phyloP scores from a whole-genome alignment of 257 asterid genomes.

The Solanum bukasovii region DNA sequence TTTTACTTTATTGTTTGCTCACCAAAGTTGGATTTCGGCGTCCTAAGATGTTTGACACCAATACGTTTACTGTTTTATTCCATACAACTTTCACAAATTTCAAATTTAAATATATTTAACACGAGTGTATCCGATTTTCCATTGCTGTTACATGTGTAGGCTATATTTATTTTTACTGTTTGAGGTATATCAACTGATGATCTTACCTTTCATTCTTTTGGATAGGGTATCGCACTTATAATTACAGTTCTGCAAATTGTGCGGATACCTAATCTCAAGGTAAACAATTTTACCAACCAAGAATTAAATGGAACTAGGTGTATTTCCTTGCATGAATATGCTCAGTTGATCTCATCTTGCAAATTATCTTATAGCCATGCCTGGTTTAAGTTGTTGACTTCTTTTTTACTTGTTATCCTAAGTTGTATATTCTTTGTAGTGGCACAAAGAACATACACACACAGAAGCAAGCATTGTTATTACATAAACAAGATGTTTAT shows the following conservation, averaged over 20 bases:
- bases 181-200: background rate
- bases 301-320: background rate
- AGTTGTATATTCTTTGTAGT: background rate
- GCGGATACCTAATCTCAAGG: slow-evolving; percentile 93
- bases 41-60: background rate
- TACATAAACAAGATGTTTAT: background rate
- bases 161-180: background rate
- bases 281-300: slow-evolving; percentile 10
- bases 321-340: background rate
- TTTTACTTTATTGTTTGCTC: background rate
- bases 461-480: background rate
- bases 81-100: background rate
- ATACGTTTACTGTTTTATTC: background rate
- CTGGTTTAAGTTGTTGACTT: background rate
- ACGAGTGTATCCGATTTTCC: background rate
- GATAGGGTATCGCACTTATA: slow-evolving; percentile 74
- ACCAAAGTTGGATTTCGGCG: background rate
- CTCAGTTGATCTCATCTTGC: background rate
- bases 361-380: background rate
- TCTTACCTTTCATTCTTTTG: slow-evolving; percentile 10
- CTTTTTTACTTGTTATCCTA: background rate
- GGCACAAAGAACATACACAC: background rate
- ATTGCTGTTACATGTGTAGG: background rate
- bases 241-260: slow-evolving; percentile 90
- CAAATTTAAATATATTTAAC: background rate